A percentile compares a stretch with the other conserved stretches of the same genome.
Conservation (phyloP, 2,329 filamentous ascomycete genomes). For the Colletotrichum filicis region DNA sequence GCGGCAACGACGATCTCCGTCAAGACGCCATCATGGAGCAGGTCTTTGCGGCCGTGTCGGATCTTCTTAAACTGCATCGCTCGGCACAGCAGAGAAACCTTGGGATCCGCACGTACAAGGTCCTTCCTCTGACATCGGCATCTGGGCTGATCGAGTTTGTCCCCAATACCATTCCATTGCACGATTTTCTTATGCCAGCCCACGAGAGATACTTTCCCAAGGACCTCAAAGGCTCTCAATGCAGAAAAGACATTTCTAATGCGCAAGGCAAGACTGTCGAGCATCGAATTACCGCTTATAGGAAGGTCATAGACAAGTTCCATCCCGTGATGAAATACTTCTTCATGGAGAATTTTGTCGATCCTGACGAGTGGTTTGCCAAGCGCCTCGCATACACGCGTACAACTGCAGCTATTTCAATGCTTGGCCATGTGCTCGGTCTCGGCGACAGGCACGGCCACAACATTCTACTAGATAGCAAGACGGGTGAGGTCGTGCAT, state of each 20-base stretch:
- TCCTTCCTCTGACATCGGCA: constrained; percentile 85
- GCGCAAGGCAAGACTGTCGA: constrained; percentile 78
- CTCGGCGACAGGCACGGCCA: constrained; percentile 95
- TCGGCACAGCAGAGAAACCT: constrained; percentile 88
- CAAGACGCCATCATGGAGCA: constrained; percentile 99
- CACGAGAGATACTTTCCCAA: constrained; percentile 88
- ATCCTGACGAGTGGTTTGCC: constrained; percentile 96
- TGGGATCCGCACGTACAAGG: constrained; percentile 96
- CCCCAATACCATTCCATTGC: constrained; percentile 88
- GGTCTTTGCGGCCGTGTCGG: constrained; percentile 95
- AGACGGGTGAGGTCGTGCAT: constrained; percentile 93
- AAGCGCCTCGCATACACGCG: constrained; percentile 91
- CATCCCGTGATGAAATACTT: constrained; percentile 96
- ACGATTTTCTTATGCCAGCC: constrained; percentile 91
- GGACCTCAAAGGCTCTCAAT: constrained; percentile 80
- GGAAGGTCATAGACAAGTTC: constrained; percentile 82
- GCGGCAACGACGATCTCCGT: constrained; percentile 93
- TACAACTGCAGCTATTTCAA: constrained; percentile 93
- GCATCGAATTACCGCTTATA: constrained; percentile 78
- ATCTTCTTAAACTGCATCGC: constrained; percentile 86
- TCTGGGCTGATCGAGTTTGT: constrained; percentile 98
- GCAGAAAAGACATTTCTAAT: constrained; percentile 81
- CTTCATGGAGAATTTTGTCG: constrained; percentile 93
- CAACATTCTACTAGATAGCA: constrained; percentile 92
- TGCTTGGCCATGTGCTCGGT: constrained; percentile 91